Base-by-base conservation (phyloP, 176 grass and related monocot genomes). In the Paspalum notatum region DNA sequence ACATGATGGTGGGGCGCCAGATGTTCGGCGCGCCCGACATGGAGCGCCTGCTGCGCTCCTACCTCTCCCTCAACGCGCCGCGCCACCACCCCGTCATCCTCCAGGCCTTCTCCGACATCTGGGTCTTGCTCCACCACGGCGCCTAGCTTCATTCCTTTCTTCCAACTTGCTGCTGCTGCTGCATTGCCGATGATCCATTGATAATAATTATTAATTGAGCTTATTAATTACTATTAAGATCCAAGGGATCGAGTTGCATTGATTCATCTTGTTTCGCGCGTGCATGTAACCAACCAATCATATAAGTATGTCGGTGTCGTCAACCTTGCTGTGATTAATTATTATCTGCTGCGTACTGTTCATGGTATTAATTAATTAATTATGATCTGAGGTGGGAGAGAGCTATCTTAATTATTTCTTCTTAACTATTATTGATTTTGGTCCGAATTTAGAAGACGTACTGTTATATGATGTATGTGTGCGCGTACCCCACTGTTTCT, bases 51-150 rank as follows among this genome's bases (percentile, higher is more conserved):
- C 91, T 98, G 48, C 92, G 90, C 13, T 99, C 90, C 11, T 99
- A 99, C 81, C 80, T 99, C 25, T 86, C 90, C 18, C 81, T 99
- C 27, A 99, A 99, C 74, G 88, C 90, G 25, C 75, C 82, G n/a
- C 82, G 89, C 40, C 96, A 95, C 76, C 96, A 93, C 68, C 89
- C 96, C 55, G 71, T 93, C 77, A 99, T 99, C 83, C 93, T 99
- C 43, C 96, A 95, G 78, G 93, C 96, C 4, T 99, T 99, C 89
- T 95, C 96, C 21, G 96, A 99, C 84, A 95, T 95, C 78, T 99
- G 93, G 92, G 82, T 88, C 56, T 91, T 26, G 85, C 95, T 51
- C n/a, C n/a, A n/a, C n/a, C 91, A 91, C 18, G 93, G 82, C 69
- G 71, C 91, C 65, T 80, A 61, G 42, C 8, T 8, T 2, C 42